Evolutionary conservation across 108 stramenopile species (phyloP).

Genomic region (Cyclotella atomus): DNA sequence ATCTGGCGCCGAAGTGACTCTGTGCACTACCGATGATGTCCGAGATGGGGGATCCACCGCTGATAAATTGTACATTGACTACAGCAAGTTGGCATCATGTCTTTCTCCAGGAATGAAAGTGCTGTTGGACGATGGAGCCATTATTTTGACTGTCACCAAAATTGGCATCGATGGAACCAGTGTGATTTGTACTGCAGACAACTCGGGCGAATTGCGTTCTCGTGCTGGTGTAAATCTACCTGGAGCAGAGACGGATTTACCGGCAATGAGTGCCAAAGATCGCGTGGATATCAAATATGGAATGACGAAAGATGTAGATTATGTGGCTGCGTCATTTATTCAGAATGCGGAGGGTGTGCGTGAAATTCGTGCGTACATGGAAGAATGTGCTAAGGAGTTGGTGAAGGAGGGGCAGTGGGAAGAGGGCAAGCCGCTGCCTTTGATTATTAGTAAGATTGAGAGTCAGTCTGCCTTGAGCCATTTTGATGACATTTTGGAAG

Average conservation of each 20-base stretch:
- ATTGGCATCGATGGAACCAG: slow-evolving; percentile 59
- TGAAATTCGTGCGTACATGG: slow-evolving; percentile 82
- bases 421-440: slow-evolving; percentile 62
- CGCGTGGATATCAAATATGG: slow-evolving; percentile 87
- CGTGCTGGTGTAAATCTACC: slow-evolving; percentile 98
- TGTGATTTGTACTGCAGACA: slow-evolving; percentile 76
- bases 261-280: slow-evolving; percentile 92
- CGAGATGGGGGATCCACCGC: slow-evolving; percentile 66
- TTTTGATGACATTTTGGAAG: slow-evolving; percentile 90
- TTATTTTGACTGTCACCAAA: slow-evolving; percentile 80
- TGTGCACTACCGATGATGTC: slow-evolving; percentile 64
- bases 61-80: slow-evolving; percentile 81
- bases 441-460: slow-evolving; percentile 91
- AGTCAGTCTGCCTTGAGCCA: slow-evolving; percentile 78
- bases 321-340: slow-evolving; percentile 91
- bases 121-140: slow-evolving; percentile 96
- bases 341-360: slow-evolving; percentile 84
- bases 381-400: slow-evolving; percentile 74
- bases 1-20: slow-evolving; percentile 63
- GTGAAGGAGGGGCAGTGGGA: slow-evolving; percentile 55
- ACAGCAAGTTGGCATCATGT: slow-evolving; percentile 61
- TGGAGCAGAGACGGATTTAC: slow-evolving; percentile 89
- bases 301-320: slow-evolving; percentile 89
- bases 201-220: slow-evolving; percentile 84
- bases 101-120: slow-evolving; percentile 87